Base-by-base conservation (phyloP, 306 rosid genomes). In the Lathyrus tuberosus region DNA sequence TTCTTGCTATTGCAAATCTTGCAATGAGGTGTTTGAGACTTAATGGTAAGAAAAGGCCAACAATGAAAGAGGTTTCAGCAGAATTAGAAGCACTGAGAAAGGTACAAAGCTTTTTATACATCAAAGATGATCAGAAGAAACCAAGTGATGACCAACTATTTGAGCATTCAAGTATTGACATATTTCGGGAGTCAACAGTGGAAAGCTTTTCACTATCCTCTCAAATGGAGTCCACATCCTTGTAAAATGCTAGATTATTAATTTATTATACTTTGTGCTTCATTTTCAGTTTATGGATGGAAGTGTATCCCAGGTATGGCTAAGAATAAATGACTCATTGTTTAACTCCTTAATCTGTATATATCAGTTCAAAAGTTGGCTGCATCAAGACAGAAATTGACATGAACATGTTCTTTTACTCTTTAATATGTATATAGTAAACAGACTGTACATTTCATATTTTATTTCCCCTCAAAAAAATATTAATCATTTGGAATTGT, bases 31-130 rank as follows among this genome's bases (percentile, higher is more conserved):
- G 86, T 43, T 67, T 82, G 76, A 82, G 81, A 58, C 53, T 80
- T 66, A 77, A 63, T 47, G 81, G 86, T 65, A 79, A 58, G 51
- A 76, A 73, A 64, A 79, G 89, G 58, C 89, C 86, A 41, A 77
- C 83, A 13, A 85, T 82, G 86, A 82, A 74, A 57, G 75, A 79
- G 31, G 83, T 79, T 12, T 62, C 63, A 5, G 14, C 57, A 8
- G 84, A 77, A 70, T 38, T 85, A 35, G 89, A 79, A 46, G 77
- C 83, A 17, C 14, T 71, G 54, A 78, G 72, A 14, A 84, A 57
- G 35, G 33, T 63, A 2, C 78, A 73, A 22, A 47, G 69, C 14
- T 72, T 69, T 40, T 33, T 79, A 2, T 73, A 47, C 24, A 49
- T 79, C 30, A 70, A 63, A 22, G 28, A 24, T 43, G 81, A 63